These are phyloP conservation scores for Posidonia oceanica DNA, from an alignment of 116 monocot species.

Conservation along the genomic window DNA sequence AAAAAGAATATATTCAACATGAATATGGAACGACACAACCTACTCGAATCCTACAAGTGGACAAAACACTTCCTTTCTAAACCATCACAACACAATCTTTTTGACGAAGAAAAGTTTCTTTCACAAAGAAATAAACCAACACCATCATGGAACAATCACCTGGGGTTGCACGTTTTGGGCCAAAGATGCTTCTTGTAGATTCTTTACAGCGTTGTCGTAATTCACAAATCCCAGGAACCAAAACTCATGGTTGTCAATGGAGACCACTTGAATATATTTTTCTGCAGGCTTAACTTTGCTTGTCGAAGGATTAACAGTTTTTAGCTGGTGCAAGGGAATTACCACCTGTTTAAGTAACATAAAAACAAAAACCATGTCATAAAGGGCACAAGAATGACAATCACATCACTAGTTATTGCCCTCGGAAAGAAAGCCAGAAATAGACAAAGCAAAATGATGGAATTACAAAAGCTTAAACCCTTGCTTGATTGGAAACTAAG, in stretches of 20 bases:
- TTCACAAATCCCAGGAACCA: conserved; percentile 77
- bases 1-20: too few species aligned
- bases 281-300: conserved; percentile 47
- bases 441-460: too few species aligned
- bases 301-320: conserved; percentile 37
- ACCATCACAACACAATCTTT: too few species aligned
- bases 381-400: not conserved
- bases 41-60: too few species aligned
- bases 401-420: too few species aligned
- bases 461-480: too few species aligned
- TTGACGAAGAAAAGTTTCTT: too few species aligned
- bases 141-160: not conserved
- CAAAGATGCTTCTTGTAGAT: conserved; percentile 26
- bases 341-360: conserved; percentile 28
- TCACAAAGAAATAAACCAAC: too few species aligned
- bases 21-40: too few species aligned
- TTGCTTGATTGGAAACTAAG: too few species aligned
- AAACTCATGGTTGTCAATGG: conserved; percentile 67
- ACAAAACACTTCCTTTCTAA: too few species aligned
- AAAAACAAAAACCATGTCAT: not conserved
- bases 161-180: not conserved
- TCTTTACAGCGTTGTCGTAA: conserved; percentile 55
- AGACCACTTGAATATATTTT: conserved; percentile 66
- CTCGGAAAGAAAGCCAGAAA: too few species aligned
- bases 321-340: conserved; percentile 50